Percentiles rank a stretch among this genome's conserved stretches.
phyloP scores from a whole-genome alignment of 306 rosid species.

The Vicia sativa region DNA sequence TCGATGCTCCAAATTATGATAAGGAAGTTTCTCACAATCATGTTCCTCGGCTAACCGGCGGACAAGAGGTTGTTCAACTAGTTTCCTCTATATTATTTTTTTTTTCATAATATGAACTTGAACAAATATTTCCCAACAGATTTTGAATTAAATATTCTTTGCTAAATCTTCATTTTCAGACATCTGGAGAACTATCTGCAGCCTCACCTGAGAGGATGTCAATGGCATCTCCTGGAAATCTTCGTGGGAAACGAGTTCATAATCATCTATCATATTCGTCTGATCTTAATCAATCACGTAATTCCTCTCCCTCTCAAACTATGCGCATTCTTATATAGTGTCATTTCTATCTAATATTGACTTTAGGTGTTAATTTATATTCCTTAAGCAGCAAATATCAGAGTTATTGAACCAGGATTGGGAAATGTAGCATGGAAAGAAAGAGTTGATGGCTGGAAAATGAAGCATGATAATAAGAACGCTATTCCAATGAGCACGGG shows the following conservation, averaged over 20 bases:
- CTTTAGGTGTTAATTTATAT: slow-evolving; percentile 32
- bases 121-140: neutral
- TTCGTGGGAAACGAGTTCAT: slow-evolving; percentile 69
- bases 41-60: slow-evolving; percentile 55
- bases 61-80: slow-evolving; percentile 71
- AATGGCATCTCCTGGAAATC: slow-evolving; percentile 85
- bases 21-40: slow-evolving; percentile 86
- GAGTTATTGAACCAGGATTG: slow-evolving; percentile 73
- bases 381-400: slow-evolving; percentile 66
- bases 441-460: slow-evolving; percentile 99
- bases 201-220: slow-evolving; percentile 90
- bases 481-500: slow-evolving; percentile 84
- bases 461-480: slow-evolving; percentile 85
- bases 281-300: slow-evolving; percentile 84
- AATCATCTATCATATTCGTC: slow-evolving; percentile 62
- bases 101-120: neutral
- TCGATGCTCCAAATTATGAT: slow-evolving; percentile 69
- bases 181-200: slow-evolving; percentile 91
- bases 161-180: slow-evolving; percentile 48
- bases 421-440: slow-evolving; percentile 99
- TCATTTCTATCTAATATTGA: slow-evolving; percentile 36
- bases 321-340: neutral
- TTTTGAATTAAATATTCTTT: slow-evolving; percentile 17
- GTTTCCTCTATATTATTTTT: slow-evolving; percentile 21
- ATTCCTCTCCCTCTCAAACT: slow-evolving; percentile 10